These are phyloP conservation scores for Lathyrus sativus DNA, from an alignment of 306 rosid species.

Conservation along the genomic window DNA sequence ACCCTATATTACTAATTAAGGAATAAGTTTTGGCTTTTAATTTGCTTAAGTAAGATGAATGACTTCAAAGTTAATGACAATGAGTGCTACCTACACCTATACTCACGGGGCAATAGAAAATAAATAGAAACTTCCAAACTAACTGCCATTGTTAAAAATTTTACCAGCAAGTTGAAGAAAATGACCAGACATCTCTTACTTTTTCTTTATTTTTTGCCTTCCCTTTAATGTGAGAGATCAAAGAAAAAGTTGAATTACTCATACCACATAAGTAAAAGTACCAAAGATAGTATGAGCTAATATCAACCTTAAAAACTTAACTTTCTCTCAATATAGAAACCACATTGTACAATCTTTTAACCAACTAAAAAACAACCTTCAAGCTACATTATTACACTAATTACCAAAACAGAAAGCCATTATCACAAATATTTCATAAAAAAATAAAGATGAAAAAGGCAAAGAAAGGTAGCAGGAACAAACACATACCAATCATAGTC, in stretches of 20 bases:
- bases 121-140: conserved; percentile 6
- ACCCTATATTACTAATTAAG: conserved; percentile 5
- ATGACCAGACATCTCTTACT: neutral
- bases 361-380: conserved; percentile 9
- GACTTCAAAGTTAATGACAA: conserved; percentile 5
- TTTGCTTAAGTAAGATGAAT: conserved; percentile 18
- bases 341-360: conserved; percentile 19
- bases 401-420: conserved; percentile 7
- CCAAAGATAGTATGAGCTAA: conserved; percentile 10
- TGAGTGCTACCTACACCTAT: neutral
- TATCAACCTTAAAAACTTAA: conserved; percentile 19
- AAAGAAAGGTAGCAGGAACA: conserved; percentile 3
- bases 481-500: conserved; percentile 87
- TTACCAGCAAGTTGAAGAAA: conserved; percentile 2
- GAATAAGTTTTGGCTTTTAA: conserved; percentile 20
- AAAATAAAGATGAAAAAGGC: neutral
- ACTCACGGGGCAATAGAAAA: conserved; percentile 9
- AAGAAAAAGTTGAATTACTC: conserved; percentile 10
- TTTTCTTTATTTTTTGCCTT: neutral
- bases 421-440: neutral
- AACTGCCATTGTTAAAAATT: neutral
- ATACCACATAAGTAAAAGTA: neutral
- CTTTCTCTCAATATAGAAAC: conserved; percentile 16
- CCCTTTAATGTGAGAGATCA: neutral
- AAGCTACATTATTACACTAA: conserved; percentile 12